Conservation (phyloP, 768 basidiomycete genomes). For the Termitomyces sp. region DNA sequence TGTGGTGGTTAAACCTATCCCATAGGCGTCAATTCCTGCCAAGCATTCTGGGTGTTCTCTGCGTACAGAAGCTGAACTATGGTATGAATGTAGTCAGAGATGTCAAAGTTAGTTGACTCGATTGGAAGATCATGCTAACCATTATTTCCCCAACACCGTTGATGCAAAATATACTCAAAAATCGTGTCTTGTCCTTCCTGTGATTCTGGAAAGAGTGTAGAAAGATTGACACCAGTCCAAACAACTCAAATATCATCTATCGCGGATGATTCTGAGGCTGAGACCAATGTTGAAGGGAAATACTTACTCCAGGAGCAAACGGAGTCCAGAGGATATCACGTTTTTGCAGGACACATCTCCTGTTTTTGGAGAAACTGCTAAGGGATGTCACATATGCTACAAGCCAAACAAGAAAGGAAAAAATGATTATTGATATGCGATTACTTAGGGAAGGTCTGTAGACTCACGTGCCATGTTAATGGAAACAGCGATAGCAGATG, state of each 20-base stretch:
- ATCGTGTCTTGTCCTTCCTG: background rate
- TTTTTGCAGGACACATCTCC: background rate
- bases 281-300: background rate
- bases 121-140: background rate
- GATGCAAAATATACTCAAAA: background rate
- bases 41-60: background rate
- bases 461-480: conserved; percentile 21
- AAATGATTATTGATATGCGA: background rate
- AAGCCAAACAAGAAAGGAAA: background rate
- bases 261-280: background rate
- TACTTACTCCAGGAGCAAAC: conserved; percentile 4
- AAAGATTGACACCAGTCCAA: background rate
- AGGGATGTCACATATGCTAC: background rate
- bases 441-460: background rate
- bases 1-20: background rate
- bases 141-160: background rate
- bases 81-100: background rate
- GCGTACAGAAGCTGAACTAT: conserved; percentile 5
- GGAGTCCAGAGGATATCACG: conserved; percentile 5
- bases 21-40: background rate
- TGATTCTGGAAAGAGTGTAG: background rate
- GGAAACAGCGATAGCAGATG: conserved; percentile 18
- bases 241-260: conserved; percentile 6
- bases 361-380: no score
- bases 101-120: background rate